Evolutionary conservation across 139 green algal species (phyloP).

Genomic region (Coccomyxa sp.): DNA sequence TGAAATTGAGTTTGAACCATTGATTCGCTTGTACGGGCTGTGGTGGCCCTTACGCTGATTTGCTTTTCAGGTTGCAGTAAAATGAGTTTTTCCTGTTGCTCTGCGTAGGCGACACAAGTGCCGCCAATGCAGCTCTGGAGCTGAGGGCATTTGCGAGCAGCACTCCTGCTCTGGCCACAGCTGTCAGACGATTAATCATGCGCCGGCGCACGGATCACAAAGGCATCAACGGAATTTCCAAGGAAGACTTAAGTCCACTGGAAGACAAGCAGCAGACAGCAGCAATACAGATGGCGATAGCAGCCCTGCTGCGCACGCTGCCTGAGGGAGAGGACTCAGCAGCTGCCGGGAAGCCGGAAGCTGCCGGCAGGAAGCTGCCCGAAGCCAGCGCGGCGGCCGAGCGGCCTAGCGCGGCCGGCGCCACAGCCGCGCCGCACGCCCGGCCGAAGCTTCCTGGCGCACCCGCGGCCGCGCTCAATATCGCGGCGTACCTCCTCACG

Average conservation of each 20-base stretch:
- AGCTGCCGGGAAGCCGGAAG: neutral
- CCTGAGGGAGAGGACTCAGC: neutral
- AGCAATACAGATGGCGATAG: neutral
- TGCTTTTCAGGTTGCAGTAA: neutral
- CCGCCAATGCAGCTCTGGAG: slow-evolving; percentile 9
- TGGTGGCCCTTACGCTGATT: neutral
- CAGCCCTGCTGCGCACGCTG: slow-evolving; percentile 2
- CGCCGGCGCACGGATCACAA: neutral
- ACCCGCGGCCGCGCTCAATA: slow-evolving; percentile 1
- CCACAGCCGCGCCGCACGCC: no score
- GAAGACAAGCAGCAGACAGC: neutral
- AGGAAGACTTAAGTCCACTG: neutral
- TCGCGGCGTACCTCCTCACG: slow-evolving; percentile 23
- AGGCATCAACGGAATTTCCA: neutral
- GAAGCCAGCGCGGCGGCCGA: neutral
- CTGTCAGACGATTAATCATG: slow-evolving; percentile 5
- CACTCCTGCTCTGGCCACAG: slow-evolving; percentile 16
- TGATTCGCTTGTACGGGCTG: neutral
- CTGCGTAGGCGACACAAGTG: neutral
- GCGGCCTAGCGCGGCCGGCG: no score
- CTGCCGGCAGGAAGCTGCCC: neutral
- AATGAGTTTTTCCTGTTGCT: neutral
- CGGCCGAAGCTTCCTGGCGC: no score
- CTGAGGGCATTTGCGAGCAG: slow-evolving; percentile 18
- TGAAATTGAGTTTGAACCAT: neutral